A percentile compares a stretch with the other conserved stretches of the same genome.
Conservation (phyloP, 129 eudicot species). For the Cynara cardunculus region DNA sequence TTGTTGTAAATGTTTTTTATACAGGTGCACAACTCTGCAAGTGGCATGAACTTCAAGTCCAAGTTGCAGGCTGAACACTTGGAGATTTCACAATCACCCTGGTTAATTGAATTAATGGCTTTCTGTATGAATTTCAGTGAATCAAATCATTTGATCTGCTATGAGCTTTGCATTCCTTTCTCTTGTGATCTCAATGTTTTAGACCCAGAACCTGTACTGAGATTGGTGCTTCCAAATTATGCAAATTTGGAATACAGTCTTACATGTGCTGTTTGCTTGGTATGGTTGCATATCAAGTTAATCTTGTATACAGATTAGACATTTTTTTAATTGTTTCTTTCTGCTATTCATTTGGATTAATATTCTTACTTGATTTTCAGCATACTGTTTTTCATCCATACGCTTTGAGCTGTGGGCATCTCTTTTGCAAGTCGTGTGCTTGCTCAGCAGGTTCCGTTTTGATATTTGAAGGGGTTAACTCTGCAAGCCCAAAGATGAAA, state of each 20-base stretch:
- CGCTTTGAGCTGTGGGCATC: constrained; percentile 62
- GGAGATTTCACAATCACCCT: constrained; percentile 59
- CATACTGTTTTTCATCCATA: constrained; percentile 49
- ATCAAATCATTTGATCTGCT: constrained; percentile 15
- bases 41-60: constrained; percentile 53
- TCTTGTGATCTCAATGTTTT: constrained; percentile 27
- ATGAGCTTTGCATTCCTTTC: constrained; percentile 26
- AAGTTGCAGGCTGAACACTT: constrained; percentile 43
- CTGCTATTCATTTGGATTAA: neutral
- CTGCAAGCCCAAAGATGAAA: constrained; percentile 44
- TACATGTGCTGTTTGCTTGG: constrained; percentile 68
- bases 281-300: neutral
- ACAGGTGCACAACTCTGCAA: constrained; percentile 58
- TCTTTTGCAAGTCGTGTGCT: constrained; percentile 62
- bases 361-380: constrained; percentile 25
- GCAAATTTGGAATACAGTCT: constrained; percentile 45
- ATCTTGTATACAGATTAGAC: neutral
- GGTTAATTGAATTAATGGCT: constrained; percentile 63
- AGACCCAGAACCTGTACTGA: constrained; percentile 41
- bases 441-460: constrained; percentile 57
- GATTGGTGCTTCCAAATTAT: constrained; percentile 40
- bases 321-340: neutral
- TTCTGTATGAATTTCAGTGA: constrained; percentile 45
- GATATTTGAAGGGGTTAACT: constrained; percentile 47
- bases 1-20: neutral